Base-by-base conservation (phyloP, 2,329 filamentous ascomycete species). In the Aspergillus ochraceus region DNA sequence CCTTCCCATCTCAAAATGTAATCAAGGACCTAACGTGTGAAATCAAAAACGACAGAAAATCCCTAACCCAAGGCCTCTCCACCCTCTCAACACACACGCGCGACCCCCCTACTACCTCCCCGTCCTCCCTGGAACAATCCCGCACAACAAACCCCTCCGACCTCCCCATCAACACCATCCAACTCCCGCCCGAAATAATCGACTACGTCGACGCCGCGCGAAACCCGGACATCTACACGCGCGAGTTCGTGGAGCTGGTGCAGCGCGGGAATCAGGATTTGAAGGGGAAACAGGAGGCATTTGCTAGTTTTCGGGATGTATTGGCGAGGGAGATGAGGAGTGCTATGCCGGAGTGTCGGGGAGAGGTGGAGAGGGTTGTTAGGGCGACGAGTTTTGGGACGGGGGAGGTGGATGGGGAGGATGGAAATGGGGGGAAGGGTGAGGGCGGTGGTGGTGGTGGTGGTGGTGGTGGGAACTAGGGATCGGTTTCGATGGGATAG, bases 211-310 rank as follows among this genome's bases (percentile, higher is more conserved):
- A 88, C 66, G 78, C 81, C 20, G 82, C 84, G 19, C 83, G 86
- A 22, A 89, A 89, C 67, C 86, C 86, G 8, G 86, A 88, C 66
- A 88, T 88, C 65, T 88, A 87, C 73, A 88, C 85, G 9, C 81
- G 86, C 50, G 85, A 88, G 65, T 87, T 88, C 63, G 84, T 88
- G 49, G 86, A 89, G 73, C 77, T 84, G 29, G 84, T 86, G 9
- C 86, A 88, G 75, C 79, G 82, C 61, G 81, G 83, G 52, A 89
- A 89, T 64, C 85, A 87, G 68, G 82, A 85, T 71, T 73, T 88
- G 54, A 86, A 85, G 65, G 86, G 86, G 32, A 85, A 85, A 66
- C 79, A 78, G 58, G 81, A 86, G 66, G 86, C 85, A 1, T 88
- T 86, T 72, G 80, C 79, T 11, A 73, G 78, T 49, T 85, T 88